Evolutionary conservation across 2,329 filamentous ascomycete genomes (phyloP), one percentile per base, ranked within the genome.

Genomic region (Alternaria ventricosa): DNA sequence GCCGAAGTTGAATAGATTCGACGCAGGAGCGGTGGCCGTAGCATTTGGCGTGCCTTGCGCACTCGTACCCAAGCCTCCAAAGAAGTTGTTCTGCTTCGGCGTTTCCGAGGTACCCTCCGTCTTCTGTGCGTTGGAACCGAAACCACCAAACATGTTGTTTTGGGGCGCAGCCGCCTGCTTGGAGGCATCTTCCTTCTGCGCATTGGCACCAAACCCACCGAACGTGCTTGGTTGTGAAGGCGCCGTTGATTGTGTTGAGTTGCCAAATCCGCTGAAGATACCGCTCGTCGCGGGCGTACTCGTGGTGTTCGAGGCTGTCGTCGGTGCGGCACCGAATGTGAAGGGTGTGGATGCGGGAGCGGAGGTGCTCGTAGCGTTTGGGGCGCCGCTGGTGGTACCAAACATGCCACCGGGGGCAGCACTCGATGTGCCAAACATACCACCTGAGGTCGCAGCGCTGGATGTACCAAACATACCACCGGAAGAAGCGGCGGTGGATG

Each of bases 401-500:
- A 70, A 70, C 60, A 67, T 58, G 49, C 47, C 60, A 30, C 23
- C 66, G 51, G 58, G 66, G 36, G 64, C 66, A 50, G 61, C 58
- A 67, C 44, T 69, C 36, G 30, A 61, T 4, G 68, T 69, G 13
- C 69, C 66, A 58, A 74, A 71, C 54, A 73, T 55, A 18, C 65
- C 60, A 9, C 61, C 57, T n/a, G 62, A 60, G 27, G 61, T 51
- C 22, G 57, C 61, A 30, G 51, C 58, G 30, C 53, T 61, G 7
- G 54, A 57, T 22, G 68, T 69, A 13, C 67, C 65, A 33, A 72
- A 71, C 33, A 72, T 53, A 20, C 63, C 53, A 2, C 60, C 56
- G 5, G 63, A 63, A 4, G 56, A 15, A 15, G 55, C 33, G 4
- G 55, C 43, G 10, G 36, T 59, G 10, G 57, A 45, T 9, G 57